Evolutionary conservation across 768 basidiomycete species (phyloP), one percentile per base, ranked within the genome.

Genomic region (Pulveroboletus sp.): DNA sequence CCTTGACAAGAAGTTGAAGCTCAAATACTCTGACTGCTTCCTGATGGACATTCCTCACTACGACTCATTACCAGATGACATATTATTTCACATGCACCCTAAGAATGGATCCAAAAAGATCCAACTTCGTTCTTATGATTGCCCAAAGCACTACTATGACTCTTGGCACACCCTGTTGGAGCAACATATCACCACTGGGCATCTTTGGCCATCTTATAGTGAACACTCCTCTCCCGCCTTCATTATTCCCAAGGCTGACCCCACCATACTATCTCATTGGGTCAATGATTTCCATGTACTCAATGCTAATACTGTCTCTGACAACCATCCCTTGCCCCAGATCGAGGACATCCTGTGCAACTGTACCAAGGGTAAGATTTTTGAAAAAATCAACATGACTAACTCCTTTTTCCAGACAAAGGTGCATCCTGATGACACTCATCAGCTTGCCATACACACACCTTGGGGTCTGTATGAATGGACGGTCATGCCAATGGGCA

Each of bases 391-490:
- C n/a, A n/a, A n/a, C n/a, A n/a, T n/a, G n/a, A n/a, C n/a, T n/a
- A n/a, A n/a, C n/a, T n/a, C n/a, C n/a, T n/a, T n/a, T n/a, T n/a
- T n/a, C n/a, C 74, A 75, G 47, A 74, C 65, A 0, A 45, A 60
- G 0, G 51, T 71, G 0, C 60, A 69, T 17, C 60, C 55, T 0
- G 65, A 69, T 2, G 51, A 69, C 20, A 54, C 72, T 0, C 32
- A 52, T 0, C 61, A 63, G 20, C 76, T 73, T 0, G 74, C 73
- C 0, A 70, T 76, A 1, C 53, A 54, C 0, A 77, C 72, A 0
- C 73, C 68, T 0, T 68, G 69, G 24, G 72, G 76, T 0, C 47
- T 63, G 0, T 77, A 67, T 47, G 73, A n/a, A n/a, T n/a, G n/a
- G n/a, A n/a, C n/a, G n/a, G n/a, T n/a, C n/a, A n/a, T n/a, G n/a